Conservation (phyloP, 1,284 basidiomycete species). For the Moesziomyces globuligerus region DNA sequence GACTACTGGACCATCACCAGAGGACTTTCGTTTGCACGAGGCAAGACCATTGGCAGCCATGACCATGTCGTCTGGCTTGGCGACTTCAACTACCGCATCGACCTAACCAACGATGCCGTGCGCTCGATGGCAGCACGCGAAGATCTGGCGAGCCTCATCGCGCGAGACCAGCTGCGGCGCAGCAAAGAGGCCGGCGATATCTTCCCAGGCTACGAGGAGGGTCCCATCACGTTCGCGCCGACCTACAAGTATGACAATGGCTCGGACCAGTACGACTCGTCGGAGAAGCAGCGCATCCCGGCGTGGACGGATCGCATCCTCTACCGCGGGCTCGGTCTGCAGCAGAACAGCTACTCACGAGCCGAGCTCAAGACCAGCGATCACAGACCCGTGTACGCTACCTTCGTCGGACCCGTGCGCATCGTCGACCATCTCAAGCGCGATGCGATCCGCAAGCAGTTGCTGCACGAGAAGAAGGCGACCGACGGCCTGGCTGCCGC, state of each 20-base stretch:
- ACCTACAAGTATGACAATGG: conserved; percentile 85
- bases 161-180: conserved; percentile 73
- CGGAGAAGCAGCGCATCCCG: conserved; percentile 94
- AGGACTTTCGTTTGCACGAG: conserved; percentile 85
- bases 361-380: conserved; percentile 89
- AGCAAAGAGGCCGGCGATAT: conserved; percentile 68
- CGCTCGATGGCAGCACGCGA: conserved; percentile 70
- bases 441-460: conserved; percentile 75
- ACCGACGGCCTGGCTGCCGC: conserved; percentile 14
- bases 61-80: conserved; percentile 91
- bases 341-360: conserved; percentile 70
- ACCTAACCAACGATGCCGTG: conserved; percentile 83
- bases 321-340: conserved; percentile 71
- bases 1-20: conserved; percentile 89
- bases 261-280: conserved; percentile 87
- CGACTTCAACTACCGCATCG: conserved; percentile 93
- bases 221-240: conserved; percentile 84
- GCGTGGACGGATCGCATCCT: conserved; percentile 85
- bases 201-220: conserved; percentile 88
- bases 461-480: conserved; percentile 49
- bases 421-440: conserved; percentile 82
- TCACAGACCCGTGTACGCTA: conserved; percentile 90
- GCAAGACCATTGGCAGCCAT: conserved; percentile 86
- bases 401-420: conserved; percentile 81
- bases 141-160: conserved; percentile 79